Evolutionary conservation across 257 asterid genomes (phyloP), one percentile per base, ranked within the genome.

Genomic region (Fraxinus excelsior): DNA sequence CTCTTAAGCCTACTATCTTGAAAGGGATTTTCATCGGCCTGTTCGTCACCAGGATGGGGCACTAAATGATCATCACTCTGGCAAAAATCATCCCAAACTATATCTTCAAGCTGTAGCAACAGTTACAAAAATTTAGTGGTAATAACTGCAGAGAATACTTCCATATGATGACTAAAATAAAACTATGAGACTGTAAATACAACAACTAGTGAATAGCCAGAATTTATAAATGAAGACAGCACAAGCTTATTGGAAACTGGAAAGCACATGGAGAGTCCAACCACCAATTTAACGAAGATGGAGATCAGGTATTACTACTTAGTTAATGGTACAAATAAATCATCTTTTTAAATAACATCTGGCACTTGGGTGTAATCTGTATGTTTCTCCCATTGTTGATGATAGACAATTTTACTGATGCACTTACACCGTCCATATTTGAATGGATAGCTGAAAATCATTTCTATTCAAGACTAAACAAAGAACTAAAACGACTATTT

Each of bases 61-160:
- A 95, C 98, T 84, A 87, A 86, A 89, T 90, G 97, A 80, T 92
- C 97, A 72, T 88, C 96, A 70, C 81, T 84, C 74, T 34, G 87
- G 76, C 86, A 84, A 80, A 92, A 70, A 67, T 92, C 94, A 82
- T 90, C 92, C 97, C 97, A 91, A 53, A 6, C 26, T 53, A 53
- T 53, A 19, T 53, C 64, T n/a, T 53, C 25, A 53, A 53, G n/a
- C 64, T 53, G 64, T 53, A 53, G 64, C 10, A 19, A 18, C 64
- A 53, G 25, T 53, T 53, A 53, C 46, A 53, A 11, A 53, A 53
- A 16, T 18, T 19, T 18, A 53, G 11, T 18, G 11, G 64, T 53
- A 72, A 76, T 53, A 53, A 53, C 64, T 53, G n/a, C 56, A 46
- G n/a, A 46, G 7, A 46, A 46, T 14, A 46, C n/a, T 46, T 46